These are phyloP conservation scores for Stemphylium beticola DNA, from an alignment of 2,329 filamentous ascomycete species.

Conservation along the genomic window DNA sequence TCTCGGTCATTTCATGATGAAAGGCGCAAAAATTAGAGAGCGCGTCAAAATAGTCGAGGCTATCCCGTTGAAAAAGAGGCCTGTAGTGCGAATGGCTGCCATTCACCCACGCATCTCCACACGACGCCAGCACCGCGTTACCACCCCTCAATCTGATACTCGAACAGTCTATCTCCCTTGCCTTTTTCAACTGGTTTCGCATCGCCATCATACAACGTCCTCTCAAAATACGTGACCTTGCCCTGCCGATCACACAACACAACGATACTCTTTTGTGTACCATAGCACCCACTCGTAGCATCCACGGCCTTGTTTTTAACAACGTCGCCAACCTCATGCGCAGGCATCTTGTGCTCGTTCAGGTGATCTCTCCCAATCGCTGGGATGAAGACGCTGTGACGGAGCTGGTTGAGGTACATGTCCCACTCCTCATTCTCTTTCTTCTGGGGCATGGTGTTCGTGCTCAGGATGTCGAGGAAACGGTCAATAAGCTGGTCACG, in stretches of 20 bases:
- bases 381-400: constrained; percentile 67
- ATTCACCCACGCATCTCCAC: background rate
- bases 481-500: constrained; percentile 59
- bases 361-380: constrained; percentile 58
- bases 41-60: too few species aligned
- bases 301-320: constrained; percentile 45
- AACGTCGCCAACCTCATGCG: constrained; percentile 49
- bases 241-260: constrained; percentile 63
- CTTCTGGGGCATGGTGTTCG: constrained; percentile 62
- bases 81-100: too few species aligned
- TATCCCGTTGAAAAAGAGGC: too few species aligned
- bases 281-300: constrained; percentile 61
- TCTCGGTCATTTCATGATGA: too few species aligned
- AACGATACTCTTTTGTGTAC: constrained; percentile 69
- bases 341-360: constrained; percentile 46
- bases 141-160: constrained; percentile 57
- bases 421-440: constrained; percentile 59
- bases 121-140: constrained; percentile 3
- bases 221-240: constrained; percentile 66
- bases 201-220: constrained; percentile 64
- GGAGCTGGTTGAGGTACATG: constrained; percentile 61
- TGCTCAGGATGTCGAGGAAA: constrained; percentile 60
- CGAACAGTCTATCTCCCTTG: constrained; percentile 55
- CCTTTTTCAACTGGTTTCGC: constrained; percentile 55
- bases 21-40: too few species aligned